Conservation (phyloP, 2,329 filamentous ascomycete species). For the Arthroderma sp. region DNA sequence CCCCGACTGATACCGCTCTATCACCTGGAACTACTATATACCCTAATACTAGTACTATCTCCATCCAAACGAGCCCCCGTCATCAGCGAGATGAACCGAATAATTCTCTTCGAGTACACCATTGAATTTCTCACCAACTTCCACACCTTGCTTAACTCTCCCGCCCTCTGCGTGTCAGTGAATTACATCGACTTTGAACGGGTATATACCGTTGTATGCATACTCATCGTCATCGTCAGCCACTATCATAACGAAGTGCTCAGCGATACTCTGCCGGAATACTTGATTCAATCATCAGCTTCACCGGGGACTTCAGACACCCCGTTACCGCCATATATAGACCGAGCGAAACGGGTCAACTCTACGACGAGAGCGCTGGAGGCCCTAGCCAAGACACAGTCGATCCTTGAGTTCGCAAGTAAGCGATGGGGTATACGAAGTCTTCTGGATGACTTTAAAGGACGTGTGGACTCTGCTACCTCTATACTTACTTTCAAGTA, state of each 20-base stretch:
- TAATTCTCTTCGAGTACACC: conserved; percentile 74
- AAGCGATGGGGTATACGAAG: conserved; percentile 25
- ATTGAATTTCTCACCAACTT: conserved; percentile 70
- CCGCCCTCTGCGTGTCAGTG: conserved; percentile 54
- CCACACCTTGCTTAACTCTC: conserved; percentile 51
- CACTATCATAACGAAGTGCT: conserved; percentile 13
- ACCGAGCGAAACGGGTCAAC: background rate
- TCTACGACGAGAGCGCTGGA: conserved; percentile 11
- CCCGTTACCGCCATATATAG: background rate
- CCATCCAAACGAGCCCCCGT: conserved; percentile 60
- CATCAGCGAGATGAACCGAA: conserved; percentile 63
- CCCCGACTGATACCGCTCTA: conserved; percentile 62
- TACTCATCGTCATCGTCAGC: conserved; percentile 46
- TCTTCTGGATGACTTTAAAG: conserved; percentile 25
- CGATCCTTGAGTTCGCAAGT: conserved; percentile 24
- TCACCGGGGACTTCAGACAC: background rate
- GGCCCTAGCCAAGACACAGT: conserved; percentile 23
- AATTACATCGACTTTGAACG: conserved; percentile 82
- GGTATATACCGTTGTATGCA: conserved; percentile 56
- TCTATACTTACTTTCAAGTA: conserved; percentile 18
- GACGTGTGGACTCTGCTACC: conserved; percentile 20
- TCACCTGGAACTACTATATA: conserved; percentile 79
- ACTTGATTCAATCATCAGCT: background rate
- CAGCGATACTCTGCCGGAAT: background rate
- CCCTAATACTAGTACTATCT: conserved; percentile 77